These are phyloP conservation scores for Metroxylon sagu DNA, from an alignment of 176 grass and related monocot genomes.

Conservation along the genomic window DNA sequence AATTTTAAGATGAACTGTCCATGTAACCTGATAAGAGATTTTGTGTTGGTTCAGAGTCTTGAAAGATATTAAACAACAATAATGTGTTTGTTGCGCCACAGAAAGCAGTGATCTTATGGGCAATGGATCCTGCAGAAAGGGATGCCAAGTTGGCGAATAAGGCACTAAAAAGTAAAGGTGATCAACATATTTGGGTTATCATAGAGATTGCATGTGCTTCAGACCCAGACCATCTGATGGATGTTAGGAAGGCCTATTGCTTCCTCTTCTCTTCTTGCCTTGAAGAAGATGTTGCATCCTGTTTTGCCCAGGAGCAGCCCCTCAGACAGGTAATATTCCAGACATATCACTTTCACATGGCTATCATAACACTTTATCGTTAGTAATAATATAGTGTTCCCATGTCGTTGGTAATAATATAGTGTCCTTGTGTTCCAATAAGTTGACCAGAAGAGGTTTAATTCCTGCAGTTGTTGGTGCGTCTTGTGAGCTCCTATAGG, in stretches of 20 bases:
- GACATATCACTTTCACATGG: too few relatives aligned
- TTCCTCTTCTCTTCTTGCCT: slow-evolving; percentile 51
- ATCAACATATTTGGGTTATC: slow-evolving; percentile 40
- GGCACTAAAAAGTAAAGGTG: slow-evolving; percentile 47
- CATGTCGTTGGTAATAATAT: too few relatives aligned
- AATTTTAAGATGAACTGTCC: too few relatives aligned
- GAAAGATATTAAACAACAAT: too few relatives aligned
- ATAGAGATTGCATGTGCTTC: slow-evolving; percentile 85
- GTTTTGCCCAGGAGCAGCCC: slow-evolving; percentile 36
- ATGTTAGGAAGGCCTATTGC: slow-evolving; percentile 80
- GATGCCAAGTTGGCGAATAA: slow-evolving; percentile 63
- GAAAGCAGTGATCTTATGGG: slow-evolving; percentile 78
- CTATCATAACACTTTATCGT: too few relatives aligned
- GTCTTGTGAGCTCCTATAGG: slow-evolving; percentile 60
- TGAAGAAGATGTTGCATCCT: slow-evolving; percentile 70
- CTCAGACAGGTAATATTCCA: slow-evolving; percentile 36
- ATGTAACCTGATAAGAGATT: too few relatives aligned
- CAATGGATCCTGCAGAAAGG: slow-evolving; percentile 58
- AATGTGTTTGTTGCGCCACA: slow-evolving; percentile 13
- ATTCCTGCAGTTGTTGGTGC: slow-evolving; percentile 41
- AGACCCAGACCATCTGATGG: slow-evolving; percentile 68
- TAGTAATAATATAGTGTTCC: too few relatives aligned
- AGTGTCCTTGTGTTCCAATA: too few relatives aligned
- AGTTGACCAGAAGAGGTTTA: too few relatives aligned
- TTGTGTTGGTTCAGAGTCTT: too few relatives aligned